Percentiles rank a stretch among this genome's conserved stretches.
Conservation (phyloP, 2,329 filamentous ascomycete genomes). For the Aspergillus sojae region DNA sequence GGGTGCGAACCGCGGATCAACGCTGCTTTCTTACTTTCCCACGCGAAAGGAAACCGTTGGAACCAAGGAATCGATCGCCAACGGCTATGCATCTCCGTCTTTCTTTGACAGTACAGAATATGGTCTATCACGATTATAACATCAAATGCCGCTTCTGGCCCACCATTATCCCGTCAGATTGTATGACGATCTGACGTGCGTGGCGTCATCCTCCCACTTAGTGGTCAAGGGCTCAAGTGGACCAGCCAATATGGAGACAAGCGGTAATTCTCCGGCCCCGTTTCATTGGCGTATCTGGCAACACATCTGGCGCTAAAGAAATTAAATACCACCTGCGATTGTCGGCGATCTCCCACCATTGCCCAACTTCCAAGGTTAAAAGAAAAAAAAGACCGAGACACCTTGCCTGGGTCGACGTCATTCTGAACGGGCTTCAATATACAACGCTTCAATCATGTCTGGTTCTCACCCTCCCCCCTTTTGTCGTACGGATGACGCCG, state of each 20-base stretch:
- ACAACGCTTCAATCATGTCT: conserved; percentile 9
- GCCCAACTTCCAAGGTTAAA: not conserved
- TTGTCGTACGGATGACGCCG: conserved; percentile 11
- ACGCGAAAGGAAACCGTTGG: not conserved
- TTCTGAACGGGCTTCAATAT: not conserved
- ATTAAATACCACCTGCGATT: conserved; percentile 6
- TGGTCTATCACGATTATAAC: not conserved
- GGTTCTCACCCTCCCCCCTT: conserved; percentile 12
- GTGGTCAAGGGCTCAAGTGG: conserved; percentile 6
- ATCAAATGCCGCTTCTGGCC: not conserved
- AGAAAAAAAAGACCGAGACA: not conserved
- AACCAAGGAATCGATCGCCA: not conserved
- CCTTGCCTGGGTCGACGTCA: conserved; percentile 11
- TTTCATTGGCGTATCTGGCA: conserved; percentile 11
- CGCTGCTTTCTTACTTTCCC: not conserved
- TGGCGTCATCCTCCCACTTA: conserved; percentile 24
- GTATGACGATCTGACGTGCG: conserved; percentile 15
- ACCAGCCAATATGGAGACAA: conserved; percentile 7
- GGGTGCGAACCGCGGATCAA: not conserved
- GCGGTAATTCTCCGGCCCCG: conserved; percentile 5
- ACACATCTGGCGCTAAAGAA: conserved; percentile 11
- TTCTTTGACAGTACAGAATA: not conserved
- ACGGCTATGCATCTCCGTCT: not conserved
- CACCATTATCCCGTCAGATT: not conserved
- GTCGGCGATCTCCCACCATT: conserved; percentile 6